Evolutionary conservation across 139 green algal genomes (phyloP).

Genomic region (Chlamydomonas eustigma): DNA sequence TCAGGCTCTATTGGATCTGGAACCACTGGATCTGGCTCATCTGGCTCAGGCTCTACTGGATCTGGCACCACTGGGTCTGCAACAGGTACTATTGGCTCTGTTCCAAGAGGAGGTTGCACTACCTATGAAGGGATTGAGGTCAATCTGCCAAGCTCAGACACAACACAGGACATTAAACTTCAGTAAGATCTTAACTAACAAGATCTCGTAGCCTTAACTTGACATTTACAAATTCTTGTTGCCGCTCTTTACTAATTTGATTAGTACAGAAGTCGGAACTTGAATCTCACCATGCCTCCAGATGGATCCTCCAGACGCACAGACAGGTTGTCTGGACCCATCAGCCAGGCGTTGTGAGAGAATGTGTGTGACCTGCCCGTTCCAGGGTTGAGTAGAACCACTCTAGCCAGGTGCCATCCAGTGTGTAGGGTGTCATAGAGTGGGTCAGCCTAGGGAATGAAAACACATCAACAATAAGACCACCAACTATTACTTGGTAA

Average conservation of each 20-base stretch:
- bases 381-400: background rate
- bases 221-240: background rate
- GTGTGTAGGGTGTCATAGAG: background rate
- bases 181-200: too few relatives aligned
- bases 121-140: too few relatives aligned
- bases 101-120: background rate
- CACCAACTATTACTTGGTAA: too few relatives aligned
- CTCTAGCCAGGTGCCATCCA: background rate
- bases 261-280: too few relatives aligned
- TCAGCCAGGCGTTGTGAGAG: slow-evolving; percentile 3
- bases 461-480: too few relatives aligned
- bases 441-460: background rate
- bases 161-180: too few relatives aligned
- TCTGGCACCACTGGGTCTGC: background rate
- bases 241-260: background rate
- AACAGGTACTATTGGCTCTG: background rate
- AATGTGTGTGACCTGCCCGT: slow-evolving; percentile 4
- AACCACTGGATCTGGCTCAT: background rate
- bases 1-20: background rate
- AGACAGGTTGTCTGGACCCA: background rate
- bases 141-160: too few relatives aligned
- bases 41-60: background rate
- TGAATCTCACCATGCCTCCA: background rate
- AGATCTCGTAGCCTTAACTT: background rate
- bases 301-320: background rate